These are phyloP conservation scores for Acaromyces ingoldii DNA, from an alignment of 1,284 basidiomycete species.

Conservation along the genomic window DNA sequence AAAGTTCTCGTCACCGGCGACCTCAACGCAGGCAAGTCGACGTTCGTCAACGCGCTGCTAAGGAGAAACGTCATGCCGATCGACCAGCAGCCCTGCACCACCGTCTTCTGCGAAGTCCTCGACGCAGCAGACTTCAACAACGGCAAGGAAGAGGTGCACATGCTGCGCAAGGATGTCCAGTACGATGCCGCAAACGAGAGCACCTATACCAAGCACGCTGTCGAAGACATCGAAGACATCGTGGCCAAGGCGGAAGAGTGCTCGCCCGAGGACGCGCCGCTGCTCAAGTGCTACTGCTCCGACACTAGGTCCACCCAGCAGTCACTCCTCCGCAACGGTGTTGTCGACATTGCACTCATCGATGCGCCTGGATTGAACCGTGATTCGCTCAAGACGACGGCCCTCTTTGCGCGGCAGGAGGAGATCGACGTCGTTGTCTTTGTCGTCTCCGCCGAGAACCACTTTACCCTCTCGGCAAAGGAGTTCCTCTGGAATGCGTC, in stretches of 20 bases:
- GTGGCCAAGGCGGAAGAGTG: slow-evolving; percentile 70
- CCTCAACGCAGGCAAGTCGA: slow-evolving; percentile 96
- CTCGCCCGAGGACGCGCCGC: slow-evolving; percentile 50
- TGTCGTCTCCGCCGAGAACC: slow-evolving; percentile 95
- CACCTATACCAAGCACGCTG: slow-evolving; percentile 68
- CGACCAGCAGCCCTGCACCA: slow-evolving; percentile 97
- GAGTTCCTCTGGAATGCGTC: slow-evolving; percentile 91
- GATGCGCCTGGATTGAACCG: slow-evolving; percentile 97
- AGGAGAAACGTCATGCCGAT: slow-evolving; percentile 77
- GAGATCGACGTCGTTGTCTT: slow-evolving; percentile 99
- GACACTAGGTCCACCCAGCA: slow-evolving; percentile 36
- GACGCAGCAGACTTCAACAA: slow-evolving; percentile 75
- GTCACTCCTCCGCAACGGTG: slow-evolving; percentile 69
- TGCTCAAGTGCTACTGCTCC: slow-evolving; percentile 53
- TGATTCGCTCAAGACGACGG: slow-evolving; percentile 91
- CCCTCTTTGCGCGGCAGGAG: slow-evolving; percentile 90
- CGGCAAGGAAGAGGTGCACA: slow-evolving; percentile 75
- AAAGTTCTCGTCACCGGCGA: slow-evolving; percentile 99
- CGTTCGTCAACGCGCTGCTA: slow-evolving; percentile 89
- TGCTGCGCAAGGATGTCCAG: slow-evolving; percentile 53
- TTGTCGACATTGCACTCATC: slow-evolving; percentile 96
- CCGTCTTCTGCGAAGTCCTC: slow-evolving; percentile 94
- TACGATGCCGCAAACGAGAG: slow-evolving; percentile 70
- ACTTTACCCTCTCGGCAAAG: slow-evolving; percentile 92
- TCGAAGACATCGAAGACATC: slow-evolving; percentile 73